These are phyloP conservation scores for Viridothelium virens DNA, from an alignment of 495 filamentous ascomycete species.

Conservation along the genomic window DNA sequence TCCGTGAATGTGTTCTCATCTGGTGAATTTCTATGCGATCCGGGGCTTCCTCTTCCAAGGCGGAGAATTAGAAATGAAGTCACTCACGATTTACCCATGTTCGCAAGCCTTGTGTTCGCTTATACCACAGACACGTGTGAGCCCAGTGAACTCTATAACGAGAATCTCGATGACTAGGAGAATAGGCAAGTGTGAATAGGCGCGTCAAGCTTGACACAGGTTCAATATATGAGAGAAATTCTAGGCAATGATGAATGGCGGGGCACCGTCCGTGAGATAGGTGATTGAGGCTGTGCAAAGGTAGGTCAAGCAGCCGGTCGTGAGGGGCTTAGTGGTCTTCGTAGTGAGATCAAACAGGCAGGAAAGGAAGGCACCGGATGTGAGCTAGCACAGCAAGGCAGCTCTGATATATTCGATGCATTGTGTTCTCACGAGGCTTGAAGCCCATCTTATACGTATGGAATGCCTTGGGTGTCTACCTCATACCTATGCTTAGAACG, in stretches of 20 bases:
- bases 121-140: not conserved
- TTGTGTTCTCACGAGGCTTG: not conserved
- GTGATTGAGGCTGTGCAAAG: slow-evolving; percentile 9
- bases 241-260: not conserved
- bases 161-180: not conserved
- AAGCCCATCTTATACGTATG: not conserved
- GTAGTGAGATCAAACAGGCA: not conserved
- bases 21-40: not conserved
- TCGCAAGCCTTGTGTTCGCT: not conserved
- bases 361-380: not conserved
- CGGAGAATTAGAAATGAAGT: not conserved
- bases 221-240: not conserved
- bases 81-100: slow-evolving; percentile 12
- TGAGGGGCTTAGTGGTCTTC: not conserved
- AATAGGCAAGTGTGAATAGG: not conserved
- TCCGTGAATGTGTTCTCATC: not conserved
- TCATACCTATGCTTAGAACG: not conserved
- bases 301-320: not conserved
- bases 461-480: not conserved
- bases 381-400: not conserved
- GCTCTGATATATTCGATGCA: not conserved
- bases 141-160: not conserved
- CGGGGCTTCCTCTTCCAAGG: not conserved
- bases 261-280: slow-evolving; percentile 2
- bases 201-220: not conserved